Conservation (phyloP, 768 basidiomycete genomes). For the Leccinum longicurvipes region DNA sequence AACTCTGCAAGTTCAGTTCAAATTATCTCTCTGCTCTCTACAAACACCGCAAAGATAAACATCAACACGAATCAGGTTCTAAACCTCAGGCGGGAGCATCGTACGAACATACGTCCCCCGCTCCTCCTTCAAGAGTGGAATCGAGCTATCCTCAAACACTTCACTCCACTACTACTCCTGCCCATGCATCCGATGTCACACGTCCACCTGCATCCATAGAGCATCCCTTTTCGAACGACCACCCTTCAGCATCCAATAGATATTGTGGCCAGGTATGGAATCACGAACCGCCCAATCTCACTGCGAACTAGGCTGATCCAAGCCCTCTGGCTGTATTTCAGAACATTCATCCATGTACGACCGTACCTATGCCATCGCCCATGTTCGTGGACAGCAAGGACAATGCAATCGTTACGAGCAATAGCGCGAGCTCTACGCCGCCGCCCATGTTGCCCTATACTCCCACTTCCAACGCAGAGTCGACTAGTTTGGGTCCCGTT, state of each 20-base stretch:
- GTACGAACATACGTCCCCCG: too few species aligned
- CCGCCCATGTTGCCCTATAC: neutral
- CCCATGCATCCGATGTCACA: neutral
- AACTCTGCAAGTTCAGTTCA: rapidly evolving
- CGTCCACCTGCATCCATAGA: neutral
- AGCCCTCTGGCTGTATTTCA: neutral
- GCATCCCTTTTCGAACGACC: neutral
- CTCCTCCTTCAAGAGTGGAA: too few species aligned
- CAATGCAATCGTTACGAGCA: neutral
- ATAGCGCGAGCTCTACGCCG: neutral
- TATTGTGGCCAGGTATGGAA: neutral
- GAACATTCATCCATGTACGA: neutral
- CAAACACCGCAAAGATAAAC: too few species aligned
- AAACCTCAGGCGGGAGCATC: too few species aligned
- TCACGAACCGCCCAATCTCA: neutral
- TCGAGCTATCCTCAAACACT: neutral
- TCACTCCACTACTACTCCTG: neutral
- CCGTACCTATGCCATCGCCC: neutral
- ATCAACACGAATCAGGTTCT: too few species aligned
- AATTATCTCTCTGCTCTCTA: too few species aligned
- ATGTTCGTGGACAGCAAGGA: neutral
- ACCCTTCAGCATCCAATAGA: neutral
- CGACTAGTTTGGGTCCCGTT: too few species aligned
- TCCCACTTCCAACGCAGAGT: neutral
- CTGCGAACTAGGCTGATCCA: neutral